phyloP scores from a whole-genome alignment of 2,329 filamentous ascomycete species.

The Saccharata proteae region DNA sequence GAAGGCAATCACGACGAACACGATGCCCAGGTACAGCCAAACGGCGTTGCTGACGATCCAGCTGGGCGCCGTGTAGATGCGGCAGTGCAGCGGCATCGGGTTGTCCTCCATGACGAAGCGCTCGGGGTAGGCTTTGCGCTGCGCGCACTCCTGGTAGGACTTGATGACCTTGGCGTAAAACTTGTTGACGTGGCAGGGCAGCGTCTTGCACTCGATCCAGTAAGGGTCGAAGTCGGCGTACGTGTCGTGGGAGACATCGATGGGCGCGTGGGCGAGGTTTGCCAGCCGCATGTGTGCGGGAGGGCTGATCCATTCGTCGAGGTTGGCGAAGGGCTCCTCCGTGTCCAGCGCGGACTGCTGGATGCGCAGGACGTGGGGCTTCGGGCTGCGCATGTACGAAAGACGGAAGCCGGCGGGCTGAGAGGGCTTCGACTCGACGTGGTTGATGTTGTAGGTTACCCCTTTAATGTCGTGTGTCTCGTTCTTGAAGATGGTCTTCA shows the following conservation, averaged over 20 bases:
- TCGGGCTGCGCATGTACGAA: constrained; percentile 5
- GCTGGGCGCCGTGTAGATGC: constrained; percentile 1
- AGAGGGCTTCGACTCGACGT: constrained; percentile 1
- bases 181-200: constrained; percentile 8
- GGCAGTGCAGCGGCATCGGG: constrained; percentile 4
- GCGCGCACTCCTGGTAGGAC: constrained; percentile 5
- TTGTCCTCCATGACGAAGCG: constrained; percentile 1
- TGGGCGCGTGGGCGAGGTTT: too few relatives aligned
- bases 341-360: constrained; percentile 3
- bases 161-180: constrained; percentile 3
- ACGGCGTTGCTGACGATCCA: constrained; percentile 5
- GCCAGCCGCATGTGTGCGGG: too few relatives aligned
- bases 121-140: constrained; percentile 2
- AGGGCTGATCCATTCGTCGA: constrained; percentile 2
- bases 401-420: constrained; percentile 5
- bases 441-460: constrained; percentile 4
- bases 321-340: constrained; percentile 3
- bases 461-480: constrained; percentile 6
- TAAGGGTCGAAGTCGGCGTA: constrained; percentile 8
- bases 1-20: too few relatives aligned
- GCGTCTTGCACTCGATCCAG: constrained; percentile 8
- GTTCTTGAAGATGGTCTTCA: constrained; percentile 3
- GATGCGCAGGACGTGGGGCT: constrained; percentile 5
- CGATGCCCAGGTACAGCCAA: constrained; percentile 3
- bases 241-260: constrained; percentile 2